Evolutionary conservation across 352 stramenopile species (phyloP).

Genomic region (Globisporangium nunn): DNA sequence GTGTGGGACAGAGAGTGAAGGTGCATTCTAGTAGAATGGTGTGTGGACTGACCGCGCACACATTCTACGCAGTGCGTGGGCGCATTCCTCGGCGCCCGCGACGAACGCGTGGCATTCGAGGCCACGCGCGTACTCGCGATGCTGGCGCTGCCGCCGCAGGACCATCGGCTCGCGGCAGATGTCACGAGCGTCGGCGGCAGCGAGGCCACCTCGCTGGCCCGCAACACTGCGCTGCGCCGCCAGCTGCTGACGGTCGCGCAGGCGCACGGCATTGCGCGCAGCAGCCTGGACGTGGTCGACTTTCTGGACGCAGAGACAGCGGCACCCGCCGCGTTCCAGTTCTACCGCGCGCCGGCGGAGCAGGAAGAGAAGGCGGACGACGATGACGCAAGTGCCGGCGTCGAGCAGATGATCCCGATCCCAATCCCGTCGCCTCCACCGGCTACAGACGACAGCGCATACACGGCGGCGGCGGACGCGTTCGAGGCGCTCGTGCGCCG

Average conservation of each 20-base stretch:
- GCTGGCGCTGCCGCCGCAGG: constrained; percentile 55
- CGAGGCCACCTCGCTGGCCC: constrained; percentile 16
- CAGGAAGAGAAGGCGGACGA: constrained; percentile 16
- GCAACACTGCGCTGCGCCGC: constrained; percentile 38
- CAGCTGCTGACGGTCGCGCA: constrained; percentile 49
- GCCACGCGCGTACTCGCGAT: constrained; percentile 70
- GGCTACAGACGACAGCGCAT: constrained; percentile 19
- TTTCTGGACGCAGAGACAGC: constrained; percentile 22
- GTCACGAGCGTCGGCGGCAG: constrained; percentile 26
- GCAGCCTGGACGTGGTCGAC: constrained; percentile 58
- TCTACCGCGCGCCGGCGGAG: constrained; percentile 26
- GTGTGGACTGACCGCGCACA: not conserved
- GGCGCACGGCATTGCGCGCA: constrained; percentile 32
- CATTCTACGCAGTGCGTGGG: constrained; percentile 2
- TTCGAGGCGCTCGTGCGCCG: constrained; percentile 52
- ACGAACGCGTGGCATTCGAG: constrained; percentile 61
- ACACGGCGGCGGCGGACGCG: constrained; percentile 29
- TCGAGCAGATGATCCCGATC: constrained; percentile 28
- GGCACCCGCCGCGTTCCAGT: constrained; percentile 46
- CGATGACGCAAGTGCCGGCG: constrained; percentile 4
- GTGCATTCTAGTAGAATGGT: not conserved
- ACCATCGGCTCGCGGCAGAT: constrained; percentile 60
- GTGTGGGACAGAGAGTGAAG: constrained; percentile 1
- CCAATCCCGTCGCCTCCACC: constrained; percentile 17
- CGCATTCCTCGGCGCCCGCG: constrained; percentile 50